Evolutionary conservation across 164 flowering plant genomes (phyloP), one percentile per base, ranked within the genome.

Genomic region (Vitis amurensis): DNA sequence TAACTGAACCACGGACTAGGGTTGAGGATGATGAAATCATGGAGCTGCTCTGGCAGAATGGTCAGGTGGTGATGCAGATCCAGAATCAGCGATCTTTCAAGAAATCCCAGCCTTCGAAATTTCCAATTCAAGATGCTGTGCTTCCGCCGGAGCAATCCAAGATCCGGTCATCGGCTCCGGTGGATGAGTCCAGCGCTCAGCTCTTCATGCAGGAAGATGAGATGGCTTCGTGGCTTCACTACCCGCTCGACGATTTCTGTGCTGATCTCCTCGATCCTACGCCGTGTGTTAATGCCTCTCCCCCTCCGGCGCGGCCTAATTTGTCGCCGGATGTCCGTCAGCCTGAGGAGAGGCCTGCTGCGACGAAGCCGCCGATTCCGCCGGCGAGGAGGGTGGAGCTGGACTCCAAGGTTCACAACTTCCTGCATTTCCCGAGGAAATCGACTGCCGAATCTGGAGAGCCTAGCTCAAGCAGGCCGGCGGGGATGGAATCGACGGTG

Each of bases 201-300:
- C 84, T 89, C 17, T 91, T 88, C 73, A 88, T 92, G 81, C 93
- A 88, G 62, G 98, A 94, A 60, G 98, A 91, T 64, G 97, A 92
- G 79, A 91, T 94, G 98, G 88, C 91, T 12, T 82, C 97, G 0
- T 94, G 95, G 97, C 84, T 94, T 48, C 94, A 94, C 63, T 87
- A 84, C 59, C 88, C 92, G 9, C 80, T 89, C 16, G 87, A 85
- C 15, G 80, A 81, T 55, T 80, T 87, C 78, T 80, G 79, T 67
- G 55, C 83, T 73, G 91, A 86, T 67, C 79, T 90, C 59, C 76
- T 78, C 61, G 80, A 74, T 19, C 74, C 79, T 1, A 23, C 66
- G 4, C 76, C 60, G 66, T 30, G 16, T 15, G 29, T 23, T 23
- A 23, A 23, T 23, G 27, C 27, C 61, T 11, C 62, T 4, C 12